phyloP scores from a whole-genome alignment of 495 filamentous ascomycete genomes.

The Aspergillus cavernicola region DNA sequence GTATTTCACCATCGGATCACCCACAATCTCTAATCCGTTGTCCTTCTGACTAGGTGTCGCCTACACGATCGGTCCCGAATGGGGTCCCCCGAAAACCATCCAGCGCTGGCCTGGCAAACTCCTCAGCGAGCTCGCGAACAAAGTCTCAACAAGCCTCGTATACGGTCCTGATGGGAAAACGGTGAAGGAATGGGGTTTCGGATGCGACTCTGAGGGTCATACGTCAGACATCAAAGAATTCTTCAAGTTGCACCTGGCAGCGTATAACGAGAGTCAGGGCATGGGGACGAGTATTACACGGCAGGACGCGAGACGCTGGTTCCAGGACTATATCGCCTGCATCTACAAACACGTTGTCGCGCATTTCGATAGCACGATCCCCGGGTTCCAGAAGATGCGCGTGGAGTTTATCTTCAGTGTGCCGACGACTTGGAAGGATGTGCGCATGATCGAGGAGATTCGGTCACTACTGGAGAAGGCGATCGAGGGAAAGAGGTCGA shows the following conservation, averaged over 20 bases:
- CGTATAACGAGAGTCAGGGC: conserved; percentile 35
- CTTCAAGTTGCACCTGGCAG: conserved; percentile 61
- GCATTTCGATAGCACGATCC: conserved; percentile 39
- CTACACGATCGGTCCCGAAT: conserved; percentile 42
- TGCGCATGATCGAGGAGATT: conserved; percentile 55
- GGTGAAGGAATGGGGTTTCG: conserved; percentile 54
- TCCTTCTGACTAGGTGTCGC: conserved; percentile 49
- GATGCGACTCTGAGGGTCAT: conserved; percentile 46
- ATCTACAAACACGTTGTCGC: conserved; percentile 53
- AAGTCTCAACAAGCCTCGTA: conserved; percentile 55
- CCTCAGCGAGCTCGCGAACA: conserved; percentile 50
- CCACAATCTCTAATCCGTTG: not conserved
- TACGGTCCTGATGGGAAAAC: conserved; percentile 41
- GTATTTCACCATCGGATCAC: conserved; percentile 1
- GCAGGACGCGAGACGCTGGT: conserved; percentile 50
- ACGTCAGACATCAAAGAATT: conserved; percentile 44
- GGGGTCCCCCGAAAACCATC: conserved; percentile 50
- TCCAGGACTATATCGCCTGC: conserved; percentile 50
- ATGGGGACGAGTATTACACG: conserved; percentile 26
- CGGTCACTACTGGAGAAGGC: conserved; percentile 45
- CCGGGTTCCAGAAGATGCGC: conserved; percentile 28
- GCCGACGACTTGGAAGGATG: conserved; percentile 63
- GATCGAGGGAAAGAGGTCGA: conserved; percentile 45
- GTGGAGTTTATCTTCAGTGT: conserved; percentile 66
- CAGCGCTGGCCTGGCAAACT: conserved; percentile 59